Evolutionary conservation across 139 green algal species (phyloP), one percentile per base, ranked within the genome.

Genomic region (Haematococcus sp.): DNA sequence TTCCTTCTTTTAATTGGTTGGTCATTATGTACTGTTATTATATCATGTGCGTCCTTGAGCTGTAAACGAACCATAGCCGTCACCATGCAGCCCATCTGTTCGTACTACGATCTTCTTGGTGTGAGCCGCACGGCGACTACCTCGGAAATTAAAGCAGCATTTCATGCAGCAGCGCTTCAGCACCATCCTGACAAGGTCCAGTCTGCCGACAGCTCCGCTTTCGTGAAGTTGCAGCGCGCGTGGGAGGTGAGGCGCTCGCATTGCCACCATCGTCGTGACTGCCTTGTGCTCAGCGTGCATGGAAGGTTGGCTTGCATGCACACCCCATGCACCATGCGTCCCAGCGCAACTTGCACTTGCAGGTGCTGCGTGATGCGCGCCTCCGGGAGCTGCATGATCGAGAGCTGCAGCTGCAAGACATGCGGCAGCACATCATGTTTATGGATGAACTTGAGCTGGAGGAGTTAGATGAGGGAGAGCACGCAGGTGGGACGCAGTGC

Each of bases 161-260:
- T 40, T n/a, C 58, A 65, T 34, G 58, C 58, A 65, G 58, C 58
- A 34, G 58, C 58, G n/a, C 58, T 65, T 3, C 28, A 34, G 58
- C 58, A 65, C 58, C 58, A 65, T 11, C 58, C 58, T 16, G 58
- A 65, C n/a, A 65, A 65, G 34, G 20, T 20, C 20, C 25, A 65
- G 27, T 19, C 58, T 35, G 25, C 3, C 25, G 58, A n/a, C 40
- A 19, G 27, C 3, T 33, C 25, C 4, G 58, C 58, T 11, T 65
- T 65, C 34, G 58, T 40, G 23, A 22, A 65, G 23, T 16, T 65
- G 11, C 23, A 65, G 34, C n/a, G n/a, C 30, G 58, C 58, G 17
- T 65, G 25, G 23, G 58, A 65, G 58, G 58, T 65, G 25, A 2
- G 58, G 9, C 4, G 4, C n/a, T 30, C 4, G 11, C 40, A 49